Base-by-base conservation (phyloP, 768 basidiomycete species). In the Suillus tomentosus region DNA sequence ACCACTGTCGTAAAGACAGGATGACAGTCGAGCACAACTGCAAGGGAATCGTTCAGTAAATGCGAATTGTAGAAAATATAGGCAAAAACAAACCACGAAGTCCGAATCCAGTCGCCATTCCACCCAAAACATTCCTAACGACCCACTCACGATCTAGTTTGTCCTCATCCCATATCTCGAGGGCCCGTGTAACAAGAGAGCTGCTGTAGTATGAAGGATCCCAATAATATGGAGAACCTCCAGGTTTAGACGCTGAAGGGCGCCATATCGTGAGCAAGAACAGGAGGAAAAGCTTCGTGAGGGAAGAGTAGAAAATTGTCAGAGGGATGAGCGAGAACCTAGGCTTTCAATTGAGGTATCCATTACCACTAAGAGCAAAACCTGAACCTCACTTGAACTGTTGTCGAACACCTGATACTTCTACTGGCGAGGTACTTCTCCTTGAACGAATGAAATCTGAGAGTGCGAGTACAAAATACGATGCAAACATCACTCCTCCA, bases 91-190 rank as follows among this genome's bases (percentile, higher is more conserved):
- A 69, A 93, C 92, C 90, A 70, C 92, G 85, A 61, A 95, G 74
- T 0, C 92, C 93, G 73, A 94, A 95, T 1, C 93, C 93, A 39
- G 92, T 89, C 13, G 92, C 89, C 86, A 95, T 88, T 0, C 93
- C 93, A 13, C 93, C 93, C 2, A 95, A 79, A 11, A 94, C 80
- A 68, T 95, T 94, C 31, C 93, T 82, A 5, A 94, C 86, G 7
- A 93, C 79, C 93, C 93, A 95, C 70, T 90, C 91, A 8, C 90
- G 84, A 72, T 94, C 91, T 1, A 94, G 76, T 37, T 83, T 85
- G 66, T 89, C 87, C 59, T 92, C 91, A 66, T 90, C 88, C 60
- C 92, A 79, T 3, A 89, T 68, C 63, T 84, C 79, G 53, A 89
- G 79, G 3, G 80, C 79, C n/a, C 71, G 60, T 9, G 76, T 65